A percentile compares a stretch with the other conserved stretches of the same genome.
Conservation (phyloP, 2,329 filamentous ascomycete genomes). For the Hypomyces perniciosus region DNA sequence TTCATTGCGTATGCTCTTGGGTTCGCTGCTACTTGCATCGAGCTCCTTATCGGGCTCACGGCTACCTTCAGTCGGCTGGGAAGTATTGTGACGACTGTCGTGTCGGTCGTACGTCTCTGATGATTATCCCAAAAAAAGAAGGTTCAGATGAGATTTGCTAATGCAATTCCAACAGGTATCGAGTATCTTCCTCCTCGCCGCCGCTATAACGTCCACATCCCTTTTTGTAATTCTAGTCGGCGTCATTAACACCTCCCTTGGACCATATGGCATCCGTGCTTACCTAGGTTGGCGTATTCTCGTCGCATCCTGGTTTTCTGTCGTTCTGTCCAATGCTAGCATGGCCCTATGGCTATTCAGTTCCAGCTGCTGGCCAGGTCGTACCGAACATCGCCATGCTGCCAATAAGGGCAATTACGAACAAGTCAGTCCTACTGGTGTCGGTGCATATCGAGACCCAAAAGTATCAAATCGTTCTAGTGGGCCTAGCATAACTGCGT, state of each 20-base stretch:
- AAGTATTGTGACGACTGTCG: conserved; percentile 2
- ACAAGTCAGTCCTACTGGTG: background rate
- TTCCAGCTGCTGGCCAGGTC: conserved; percentile 6
- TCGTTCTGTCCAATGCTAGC: conserved; percentile 1
- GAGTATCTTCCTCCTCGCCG: conserved; percentile 2
- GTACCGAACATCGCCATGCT: background rate
- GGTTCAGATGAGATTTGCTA: background rate
- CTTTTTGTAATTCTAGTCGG: background rate
- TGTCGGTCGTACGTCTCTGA: background rate
- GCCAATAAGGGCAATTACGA: background rate
- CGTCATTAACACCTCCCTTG: conserved; percentile 3
- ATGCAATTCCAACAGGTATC: background rate
- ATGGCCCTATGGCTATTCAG: conserved; percentile 5
- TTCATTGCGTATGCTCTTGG: conserved; percentile 6
- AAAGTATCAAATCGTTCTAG: no score
- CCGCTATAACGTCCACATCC: conserved; percentile 1
- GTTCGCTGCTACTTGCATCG: background rate
- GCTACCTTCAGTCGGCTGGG: conserved; percentile 7
- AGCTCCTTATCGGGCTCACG: conserved; percentile 4
- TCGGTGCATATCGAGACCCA: no score
- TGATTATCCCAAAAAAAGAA: background rate
- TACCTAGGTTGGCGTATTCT: background rate
- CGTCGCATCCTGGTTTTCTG: conserved; percentile 6
- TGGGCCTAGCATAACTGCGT: no score
- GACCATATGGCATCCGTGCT: background rate